These are phyloP conservation scores for Astrothelium subdiscretum DNA, from an alignment of 495 filamentous ascomycete species.

Conservation along the genomic window DNA sequence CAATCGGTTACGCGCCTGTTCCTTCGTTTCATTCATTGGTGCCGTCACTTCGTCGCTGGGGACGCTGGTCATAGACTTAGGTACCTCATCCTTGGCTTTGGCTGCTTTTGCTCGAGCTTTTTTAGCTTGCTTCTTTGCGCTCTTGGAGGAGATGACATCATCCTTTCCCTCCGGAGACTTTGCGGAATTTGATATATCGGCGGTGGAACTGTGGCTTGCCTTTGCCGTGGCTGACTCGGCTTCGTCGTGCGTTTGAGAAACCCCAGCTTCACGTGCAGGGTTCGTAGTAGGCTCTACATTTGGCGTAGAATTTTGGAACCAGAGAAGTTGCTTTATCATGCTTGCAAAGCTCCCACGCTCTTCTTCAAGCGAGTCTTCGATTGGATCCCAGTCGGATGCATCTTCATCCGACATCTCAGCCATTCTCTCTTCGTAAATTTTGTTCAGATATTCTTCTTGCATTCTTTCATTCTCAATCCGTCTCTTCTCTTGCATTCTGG, in stretches of 20 bases:
- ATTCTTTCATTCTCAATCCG: conserved; percentile 33
- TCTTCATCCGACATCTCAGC: conserved; percentile 24
- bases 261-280: not conserved
- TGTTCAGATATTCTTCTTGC: conserved; percentile 36
- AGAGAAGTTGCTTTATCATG: conserved; percentile 35
- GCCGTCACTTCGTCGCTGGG: not conserved
- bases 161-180: conserved; percentile 1
- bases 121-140: conserved; percentile 30
- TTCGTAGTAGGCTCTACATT: too few relatives aligned
- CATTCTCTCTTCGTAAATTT: conserved; percentile 33
- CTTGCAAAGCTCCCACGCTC: conserved; percentile 34
- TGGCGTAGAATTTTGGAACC: conserved; percentile 24
- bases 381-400: conserved; percentile 38
- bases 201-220: not conserved
- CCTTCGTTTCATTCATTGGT: conserved; percentile 13
- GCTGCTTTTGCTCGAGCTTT: conserved; percentile 15
- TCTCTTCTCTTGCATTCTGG: conserved; percentile 24
- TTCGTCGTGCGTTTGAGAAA: conserved; percentile 2
- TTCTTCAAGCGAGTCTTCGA: conserved; percentile 39
- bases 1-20: conserved; percentile 13
- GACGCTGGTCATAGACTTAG: not conserved
- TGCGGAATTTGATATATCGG: conserved; percentile 10
- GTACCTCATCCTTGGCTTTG: conserved; percentile 18
- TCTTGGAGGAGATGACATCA: not conserved
- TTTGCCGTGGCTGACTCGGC: not conserved